phyloP scores from a whole-genome alignment of 2,329 filamentous ascomycete species.

The Penicillium hesseltinei region DNA sequence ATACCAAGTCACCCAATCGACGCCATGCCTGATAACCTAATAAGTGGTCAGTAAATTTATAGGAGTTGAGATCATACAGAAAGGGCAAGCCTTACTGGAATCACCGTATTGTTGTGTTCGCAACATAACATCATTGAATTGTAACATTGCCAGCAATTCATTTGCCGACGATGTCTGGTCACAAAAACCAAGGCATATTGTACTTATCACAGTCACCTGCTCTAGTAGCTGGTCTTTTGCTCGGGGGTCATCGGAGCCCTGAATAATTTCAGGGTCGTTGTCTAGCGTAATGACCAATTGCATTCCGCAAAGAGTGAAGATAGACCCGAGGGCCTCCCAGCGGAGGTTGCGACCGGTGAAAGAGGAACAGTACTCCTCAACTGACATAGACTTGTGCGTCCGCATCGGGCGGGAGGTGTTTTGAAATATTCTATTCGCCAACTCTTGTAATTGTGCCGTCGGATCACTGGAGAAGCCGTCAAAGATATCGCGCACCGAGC shows the following conservation, averaged over 20 bases:
- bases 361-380: constrained; percentile 32
- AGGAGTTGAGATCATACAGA: constrained; percentile 10
- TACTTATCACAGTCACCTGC: constrained; percentile 35
- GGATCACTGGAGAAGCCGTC: constrained; percentile 23
- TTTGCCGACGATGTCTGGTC: constrained; percentile 35
- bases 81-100: constrained; percentile 34
- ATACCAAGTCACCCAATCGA: constrained; percentile 47
- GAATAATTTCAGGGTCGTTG: constrained; percentile 30
- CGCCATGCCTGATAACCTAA: constrained; percentile 50
- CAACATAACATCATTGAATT: constrained; percentile 33
- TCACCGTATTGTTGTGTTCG: constrained; percentile 37
- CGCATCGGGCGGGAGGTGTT: constrained; percentile 30
- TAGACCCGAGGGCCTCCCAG: constrained; percentile 44
- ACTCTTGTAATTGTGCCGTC: constrained; percentile 27
- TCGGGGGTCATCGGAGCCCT: constrained; percentile 19
- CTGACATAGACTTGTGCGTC: constrained; percentile 28
- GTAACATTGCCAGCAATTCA: constrained; percentile 37
- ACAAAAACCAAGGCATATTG: constrained; percentile 33
- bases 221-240: constrained; percentile 32
- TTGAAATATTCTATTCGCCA: constrained; percentile 31
- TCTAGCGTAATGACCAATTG: constrained; percentile 33
- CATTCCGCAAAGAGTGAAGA: constrained; percentile 41
- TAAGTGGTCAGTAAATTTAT: not conserved
- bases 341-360: constrained; percentile 35
- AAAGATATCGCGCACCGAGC: constrained; percentile 29